Base-by-base conservation (phyloP, 352 stramenopile species). In the Phytophthora vignae region DNA sequence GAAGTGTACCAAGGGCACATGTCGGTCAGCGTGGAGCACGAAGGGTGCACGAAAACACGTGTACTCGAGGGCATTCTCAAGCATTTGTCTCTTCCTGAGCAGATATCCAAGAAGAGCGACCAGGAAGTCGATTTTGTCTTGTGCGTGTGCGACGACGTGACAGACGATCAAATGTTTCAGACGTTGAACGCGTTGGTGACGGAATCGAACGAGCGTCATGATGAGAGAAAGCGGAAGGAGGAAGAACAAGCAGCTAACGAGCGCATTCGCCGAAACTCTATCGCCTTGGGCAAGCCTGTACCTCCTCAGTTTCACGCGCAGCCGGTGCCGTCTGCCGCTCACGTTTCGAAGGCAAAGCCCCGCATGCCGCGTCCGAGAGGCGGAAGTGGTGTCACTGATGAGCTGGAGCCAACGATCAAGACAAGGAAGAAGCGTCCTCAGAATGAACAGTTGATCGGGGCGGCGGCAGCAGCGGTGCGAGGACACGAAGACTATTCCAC, bases 161-260 rank as follows among this genome's bases (percentile, higher is more conserved):
- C 84, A 1, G 91, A 97, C 60, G 90, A 97, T 61, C 90, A 97
- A 79, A 97, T 97, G 90, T 97, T 97, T 70, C 86, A 95, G 70
- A 95, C 85, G 22, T 69, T 97, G 52, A 92, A 94, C 55, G 79
- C 85, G 25, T 73, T 96, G n/a, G 71, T 91, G 25, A 73, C 72
- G 1, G 90, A 95, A 42, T 94, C 89, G 3, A 92, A 89, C 40
- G 84, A 94, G 67, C 83, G 86, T 21, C 83, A 92, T 33, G 82
- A 90, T 46, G 81, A 83, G 48, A 79, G 75, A 54, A 87, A 85
- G 44, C 50, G 66, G 4, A 76, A 80, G 31, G 76, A 71, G 2
- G 66, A 77, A 29, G 76, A 81, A 31, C 68, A 84, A 58, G 58
- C 64, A 7, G 71, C 73, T 42, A 57, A 68, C 55, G 67, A 78